These are phyloP conservation scores for Exophiala phaeomuriformis DNA, from an alignment of 2,329 filamentous ascomycete genomes.

Conservation along the genomic window DNA sequence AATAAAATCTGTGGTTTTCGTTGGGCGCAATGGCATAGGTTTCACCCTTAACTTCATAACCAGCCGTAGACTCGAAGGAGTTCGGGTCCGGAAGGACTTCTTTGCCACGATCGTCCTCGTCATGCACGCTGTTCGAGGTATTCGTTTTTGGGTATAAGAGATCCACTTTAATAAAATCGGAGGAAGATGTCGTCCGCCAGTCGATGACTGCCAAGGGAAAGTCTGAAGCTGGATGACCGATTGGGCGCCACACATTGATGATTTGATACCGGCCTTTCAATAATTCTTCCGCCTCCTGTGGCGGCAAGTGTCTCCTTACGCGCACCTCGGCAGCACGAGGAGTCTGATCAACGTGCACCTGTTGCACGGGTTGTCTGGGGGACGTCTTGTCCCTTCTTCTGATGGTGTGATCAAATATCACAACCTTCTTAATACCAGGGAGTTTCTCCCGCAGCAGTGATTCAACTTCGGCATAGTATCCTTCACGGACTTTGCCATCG, in stretches of 20 bases:
- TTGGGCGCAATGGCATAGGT: conserved; percentile 54
- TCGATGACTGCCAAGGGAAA: conserved; percentile 64
- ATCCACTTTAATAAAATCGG: conserved; percentile 55
- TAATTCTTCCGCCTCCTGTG: conserved; percentile 50
- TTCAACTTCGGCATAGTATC: conserved; percentile 59
- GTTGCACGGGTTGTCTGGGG: conserved; percentile 58
- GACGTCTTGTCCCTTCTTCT: conserved; percentile 49
- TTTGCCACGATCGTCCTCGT: conserved; percentile 52
- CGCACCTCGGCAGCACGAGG: conserved; percentile 54
- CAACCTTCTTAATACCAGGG: conserved; percentile 51
- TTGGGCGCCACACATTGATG: conserved; percentile 66
- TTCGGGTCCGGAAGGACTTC: conserved; percentile 48
- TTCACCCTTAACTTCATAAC: conserved; percentile 58
- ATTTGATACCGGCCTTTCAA: conserved; percentile 56
- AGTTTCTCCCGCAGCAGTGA: conserved; percentile 49
- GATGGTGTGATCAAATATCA: conserved; percentile 68
- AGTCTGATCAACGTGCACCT: conserved; percentile 67
- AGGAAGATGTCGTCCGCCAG: conserved; percentile 50
- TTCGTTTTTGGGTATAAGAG: conserved; percentile 55
- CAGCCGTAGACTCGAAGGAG: conserved; percentile 45
- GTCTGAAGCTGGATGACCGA: conserved; percentile 56
- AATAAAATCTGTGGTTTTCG: conserved; percentile 55
- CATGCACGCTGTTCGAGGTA: conserved; percentile 39
- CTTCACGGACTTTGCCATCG: conserved; percentile 47
- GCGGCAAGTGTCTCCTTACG: conserved; percentile 54